Percentiles rank a stretch among this genome's conserved stretches.
Conservation (phyloP, 768 basidiomycete species). For the Boletus vermiculosoides region DNA sequence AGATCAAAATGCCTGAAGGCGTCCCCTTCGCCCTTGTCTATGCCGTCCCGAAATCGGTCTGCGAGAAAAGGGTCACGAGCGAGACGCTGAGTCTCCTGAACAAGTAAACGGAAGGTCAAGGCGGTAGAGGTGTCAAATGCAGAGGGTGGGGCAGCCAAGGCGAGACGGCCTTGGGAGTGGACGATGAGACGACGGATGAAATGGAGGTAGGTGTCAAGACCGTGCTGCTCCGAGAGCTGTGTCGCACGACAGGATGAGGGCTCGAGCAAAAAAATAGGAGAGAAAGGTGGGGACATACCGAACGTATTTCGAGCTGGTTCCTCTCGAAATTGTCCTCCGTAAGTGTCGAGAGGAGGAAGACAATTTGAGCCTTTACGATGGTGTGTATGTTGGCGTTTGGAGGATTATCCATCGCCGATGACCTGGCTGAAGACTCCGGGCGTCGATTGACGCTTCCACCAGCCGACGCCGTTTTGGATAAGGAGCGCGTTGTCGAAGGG, state of each 20-base stretch:
- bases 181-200: slow-evolving; percentile 95
- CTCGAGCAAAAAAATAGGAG: slow-evolving; percentile 3
- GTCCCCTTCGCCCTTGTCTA: slow-evolving; percentile 86
- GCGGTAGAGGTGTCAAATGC: slow-evolving; percentile 73
- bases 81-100: slow-evolving; percentile 85
- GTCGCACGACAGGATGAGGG: slow-evolving; percentile 19
- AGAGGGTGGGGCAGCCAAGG: slow-evolving; percentile 56
- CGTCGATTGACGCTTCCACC: slow-evolving; percentile 66
- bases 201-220: slow-evolving; percentile 94
- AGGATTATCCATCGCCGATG: slow-evolving; percentile 83
- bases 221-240: slow-evolving; percentile 95
- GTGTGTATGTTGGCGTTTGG: slow-evolving; percentile 84
- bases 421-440: slow-evolving; percentile 74
- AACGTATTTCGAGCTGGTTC: slow-evolving; percentile 92
- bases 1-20: slow-evolving; percentile 83
- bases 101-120: slow-evolving; percentile 79
- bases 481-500: slow-evolving; percentile 31
- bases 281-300: slow-evolving; percentile 54
- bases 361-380: slow-evolving; percentile 96
- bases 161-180: slow-evolving; percentile 74
- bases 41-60: slow-evolving; percentile 86
- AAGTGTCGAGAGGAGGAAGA: slow-evolving; percentile 92
- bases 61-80: slow-evolving; percentile 89
- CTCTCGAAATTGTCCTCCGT: slow-evolving; percentile 97
- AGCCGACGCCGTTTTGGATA: slow-evolving; percentile 65